Conservation (phyloP, 345 rosid genomes). For the Viola odorata region DNA sequence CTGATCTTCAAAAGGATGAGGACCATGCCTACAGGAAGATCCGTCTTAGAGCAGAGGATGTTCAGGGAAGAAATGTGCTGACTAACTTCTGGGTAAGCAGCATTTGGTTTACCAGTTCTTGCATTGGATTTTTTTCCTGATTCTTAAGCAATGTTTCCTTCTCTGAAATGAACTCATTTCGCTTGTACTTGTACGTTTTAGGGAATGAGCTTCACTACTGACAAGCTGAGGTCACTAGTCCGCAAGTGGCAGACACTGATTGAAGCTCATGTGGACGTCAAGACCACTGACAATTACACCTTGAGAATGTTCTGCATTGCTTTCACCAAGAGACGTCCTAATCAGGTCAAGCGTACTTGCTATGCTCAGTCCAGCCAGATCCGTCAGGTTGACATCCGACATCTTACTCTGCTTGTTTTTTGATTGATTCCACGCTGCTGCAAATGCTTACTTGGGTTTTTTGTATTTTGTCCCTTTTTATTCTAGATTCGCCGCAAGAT, state of each 20-base stretch:
- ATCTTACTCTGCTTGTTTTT: not conserved
- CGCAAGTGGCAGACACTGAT: constrained; percentile 29
- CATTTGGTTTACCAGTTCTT: not conserved
- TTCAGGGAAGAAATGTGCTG: constrained; percentile 57
- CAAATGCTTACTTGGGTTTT: not conserved
- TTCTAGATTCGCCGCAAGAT: constrained; percentile 30
- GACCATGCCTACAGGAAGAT: constrained; percentile 91
- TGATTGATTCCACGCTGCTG: not conserved
- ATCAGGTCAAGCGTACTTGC: constrained; percentile 29
- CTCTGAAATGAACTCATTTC: not conserved
- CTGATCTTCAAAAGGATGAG: constrained; percentile 86
- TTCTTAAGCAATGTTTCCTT: not conserved
- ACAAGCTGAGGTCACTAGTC: constrained; percentile 28
- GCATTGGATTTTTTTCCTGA: not conserved
- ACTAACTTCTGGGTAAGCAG: constrained; percentile 24
- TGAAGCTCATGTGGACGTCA: constrained; percentile 31
- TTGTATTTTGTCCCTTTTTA: not conserved
- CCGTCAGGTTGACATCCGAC: constrained; percentile 15
- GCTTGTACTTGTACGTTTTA: not conserved
- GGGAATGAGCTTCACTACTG: constrained; percentile 33
- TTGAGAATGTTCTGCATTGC: constrained; percentile 28
- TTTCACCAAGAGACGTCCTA: constrained; percentile 28
- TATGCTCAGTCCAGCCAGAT: constrained; percentile 32
- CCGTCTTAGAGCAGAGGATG: constrained; percentile 93
- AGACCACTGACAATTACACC: constrained; percentile 25